Evolutionary conservation across 257 asterid species (phyloP), one percentile per base, ranked within the genome.

Genomic region (Dorcoceras hygrometricum): DNA sequence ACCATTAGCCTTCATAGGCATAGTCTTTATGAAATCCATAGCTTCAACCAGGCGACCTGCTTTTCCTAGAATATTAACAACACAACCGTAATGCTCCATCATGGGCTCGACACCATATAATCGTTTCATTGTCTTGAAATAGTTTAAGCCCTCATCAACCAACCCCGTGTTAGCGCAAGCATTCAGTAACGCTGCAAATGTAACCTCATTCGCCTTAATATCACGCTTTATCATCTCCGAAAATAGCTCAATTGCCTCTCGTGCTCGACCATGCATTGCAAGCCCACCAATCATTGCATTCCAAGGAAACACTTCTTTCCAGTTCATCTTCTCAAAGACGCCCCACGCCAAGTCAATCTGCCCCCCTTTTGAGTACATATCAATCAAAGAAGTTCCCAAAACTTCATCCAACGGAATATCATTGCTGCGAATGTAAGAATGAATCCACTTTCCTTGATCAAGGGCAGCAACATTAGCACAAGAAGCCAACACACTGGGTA

Each of bases 161-260:
- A 86, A 68, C 28, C 89, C 89, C 5, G 84, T 77, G 50, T 88
- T 87, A 32, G 85, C 82, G 63, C 93, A 88, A 26, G 93, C 89
- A 62, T 68, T 73, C 14, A 87, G 27, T 18, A 85, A 39, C 1
- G 73, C 75, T 31, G 77, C 63, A 59, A 85, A 78, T 0, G 90
- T 85, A 46, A 83, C 72, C 6, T 72, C 80, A 43, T 86, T 79
- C 0, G 89, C 89, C 51, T 67, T 63, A 11, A 77, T 43, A 4
- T 53, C 54, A 16, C 71, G 60, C 59, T 36, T 68, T 27, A 71
- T 59, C 89, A 87, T 83, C 57, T 74, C 68, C 60, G 31, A 8
- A 77, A 87, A 85, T 22, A 81, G 84, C 24, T 79, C 75, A 1
- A 81, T 56, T 1, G 91, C 89, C 29, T 81, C 88, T 36, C 72